Conservation (phyloP, 441 rosid genomes). For the Biscutella auriculata region DNA sequence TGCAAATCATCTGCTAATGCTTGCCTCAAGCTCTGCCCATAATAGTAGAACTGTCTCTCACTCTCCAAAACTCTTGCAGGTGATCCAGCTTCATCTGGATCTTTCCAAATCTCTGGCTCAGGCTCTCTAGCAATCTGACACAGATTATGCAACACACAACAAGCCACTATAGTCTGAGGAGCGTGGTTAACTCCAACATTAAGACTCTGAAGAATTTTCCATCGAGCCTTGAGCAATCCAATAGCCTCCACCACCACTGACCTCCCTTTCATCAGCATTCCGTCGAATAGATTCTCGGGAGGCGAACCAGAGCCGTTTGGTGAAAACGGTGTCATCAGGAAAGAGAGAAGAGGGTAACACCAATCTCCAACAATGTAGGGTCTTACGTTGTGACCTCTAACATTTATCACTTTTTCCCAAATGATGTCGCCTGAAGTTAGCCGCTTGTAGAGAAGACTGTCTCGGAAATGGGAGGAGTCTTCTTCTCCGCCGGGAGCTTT, state of each 20-base stretch:
- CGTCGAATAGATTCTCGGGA: constrained; percentile 78
- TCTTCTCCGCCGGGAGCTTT: constrained; percentile 77
- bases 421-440: constrained; percentile 72
- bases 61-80: constrained; percentile 65
- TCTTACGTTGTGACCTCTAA: constrained; percentile 73
- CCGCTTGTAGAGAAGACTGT: constrained; percentile 68
- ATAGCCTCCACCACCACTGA: constrained; percentile 83
- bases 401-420: constrained; percentile 70
- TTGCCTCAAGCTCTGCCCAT: constrained; percentile 79
- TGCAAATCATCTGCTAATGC: constrained; percentile 93
- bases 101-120: constrained; percentile 79
- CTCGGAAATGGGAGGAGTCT: constrained; percentile 76
- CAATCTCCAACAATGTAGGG: constrained; percentile 91
- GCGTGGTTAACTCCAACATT: constrained; percentile 83
- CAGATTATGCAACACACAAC: constrained; percentile 87
- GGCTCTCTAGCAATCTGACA: constrained; percentile 95
- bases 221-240: constrained; percentile 72
- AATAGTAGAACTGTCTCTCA: constrained; percentile 70
- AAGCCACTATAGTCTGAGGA: constrained; percentile 91
- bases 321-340: constrained; percentile 82
- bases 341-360: constrained; percentile 77
- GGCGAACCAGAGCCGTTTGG: constrained; percentile 68
- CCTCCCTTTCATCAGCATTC: constrained; percentile 96
- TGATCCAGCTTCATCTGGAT: constrained; percentile 66
- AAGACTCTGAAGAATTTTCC: constrained; percentile 91